Percentiles rank a stretch among this genome's conserved stretches.
Evolutionary conservation across 2,329 filamentous ascomycete genomes (phyloP).

Genomic region (Pestalotiopsis sp.): DNA sequence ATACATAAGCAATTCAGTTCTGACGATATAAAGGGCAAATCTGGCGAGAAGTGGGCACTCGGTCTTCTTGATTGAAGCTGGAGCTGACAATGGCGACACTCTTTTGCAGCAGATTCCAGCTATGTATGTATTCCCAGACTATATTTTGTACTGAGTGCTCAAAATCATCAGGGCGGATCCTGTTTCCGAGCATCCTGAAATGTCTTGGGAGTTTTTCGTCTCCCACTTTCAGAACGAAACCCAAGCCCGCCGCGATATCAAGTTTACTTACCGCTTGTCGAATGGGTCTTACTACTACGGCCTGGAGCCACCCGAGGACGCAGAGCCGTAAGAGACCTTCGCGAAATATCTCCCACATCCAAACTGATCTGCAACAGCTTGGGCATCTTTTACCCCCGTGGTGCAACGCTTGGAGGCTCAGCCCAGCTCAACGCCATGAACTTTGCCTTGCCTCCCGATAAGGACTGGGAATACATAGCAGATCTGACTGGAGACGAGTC

Average conservation of each 20-base stretch:
- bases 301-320: slow-evolving; percentile 16
- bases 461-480: slow-evolving; percentile 62
- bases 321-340: not conserved
- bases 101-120: slow-evolving; percentile 54
- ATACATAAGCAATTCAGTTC: not conserved
- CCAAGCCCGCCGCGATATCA: slow-evolving; percentile 38
- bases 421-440: slow-evolving; percentile 65
- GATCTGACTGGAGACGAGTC: slow-evolving; percentile 60
- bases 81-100: slow-evolving; percentile 57
- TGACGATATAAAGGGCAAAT: not conserved
- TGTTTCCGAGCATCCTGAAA: slow-evolving; percentile 48
- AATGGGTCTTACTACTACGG: slow-evolving; percentile 19
- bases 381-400: slow-evolving; percentile 23
- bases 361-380: slow-evolving; percentile 2
- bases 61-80: slow-evolving; percentile 61
- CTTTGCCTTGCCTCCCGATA: slow-evolving; percentile 58
- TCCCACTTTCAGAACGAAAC: not conserved
- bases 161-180: not conserved
- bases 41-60: slow-evolving; percentile 61
- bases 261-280: slow-evolving; percentile 44
- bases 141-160: not conserved
- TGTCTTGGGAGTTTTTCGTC: not conserved
- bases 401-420: slow-evolving; percentile 40
- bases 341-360: not conserved
- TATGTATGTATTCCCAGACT: slow-evolving; percentile 31